Evolutionary conservation across 192 early-diverging fungal species (phyloP), one percentile per base, ranked within the genome.

Genomic region (Thamnidium elegans): DNA sequence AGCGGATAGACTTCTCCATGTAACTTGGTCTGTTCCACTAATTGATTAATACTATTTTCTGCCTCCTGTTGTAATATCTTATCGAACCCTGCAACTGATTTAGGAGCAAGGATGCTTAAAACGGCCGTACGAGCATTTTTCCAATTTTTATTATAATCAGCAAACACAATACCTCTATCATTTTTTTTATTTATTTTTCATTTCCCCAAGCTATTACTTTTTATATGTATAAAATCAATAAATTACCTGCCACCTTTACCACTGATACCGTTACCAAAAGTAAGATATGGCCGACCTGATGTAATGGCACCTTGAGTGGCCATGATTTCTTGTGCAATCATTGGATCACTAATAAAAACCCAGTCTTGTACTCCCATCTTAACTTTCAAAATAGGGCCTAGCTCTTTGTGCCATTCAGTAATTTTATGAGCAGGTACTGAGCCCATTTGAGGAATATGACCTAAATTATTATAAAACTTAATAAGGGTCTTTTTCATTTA

Each of bases 331-430:
- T 59, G 58, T 15, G 58, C 58, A 20, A 59, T 42, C 8, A 44
- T 44, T 4, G 58, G 58, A 59, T 59, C 42, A 45, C 43, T 59
- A 14, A 59, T 13, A 59, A 59, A 45, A 23, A 59, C 58, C 58
- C 58, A 59, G 21, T 59, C n/a, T 21, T 59, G 58, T 26, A 44
- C 58, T 23, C 58, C 58, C 34, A 59, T 44, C 11, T 59, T 59
- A 36, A 59, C 20, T 45, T 45, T 42, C 13, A 46, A 19, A 31
- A 59, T 59, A 15, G 43, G 58, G 1, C 58, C 58, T 0, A 48
- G 13, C 6, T 54, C 23, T n/a, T 31, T 5, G 31, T 54, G 52
- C 52, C 30, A 54, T 15, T 54, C 52, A n/a, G 30, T 31, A n/a
- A 54, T 54, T 8, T 54, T 54, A n/a, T 54, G 26, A 54, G 52